Percentiles rank a stretch among this genome's conserved stretches.
phyloP scores from a whole-genome alignment of 371 early-diverging fungal genomes.

The Parasitella parasitica region DNA sequence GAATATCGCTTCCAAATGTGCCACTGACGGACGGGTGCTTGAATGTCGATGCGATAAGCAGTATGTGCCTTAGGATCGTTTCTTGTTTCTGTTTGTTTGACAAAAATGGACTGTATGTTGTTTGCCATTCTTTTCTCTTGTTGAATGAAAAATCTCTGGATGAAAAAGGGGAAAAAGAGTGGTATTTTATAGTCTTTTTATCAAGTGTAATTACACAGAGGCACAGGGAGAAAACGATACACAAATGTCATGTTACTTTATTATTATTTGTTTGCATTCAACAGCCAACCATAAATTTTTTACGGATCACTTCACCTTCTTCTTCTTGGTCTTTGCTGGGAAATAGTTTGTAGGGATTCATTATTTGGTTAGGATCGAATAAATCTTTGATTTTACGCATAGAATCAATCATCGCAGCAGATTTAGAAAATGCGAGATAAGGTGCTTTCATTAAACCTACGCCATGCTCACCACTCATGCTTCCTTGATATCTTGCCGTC shows the following conservation, averaged over 20 bases:
- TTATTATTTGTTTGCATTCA: constrained; percentile 2
- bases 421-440: constrained; percentile 56
- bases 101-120: constrained; percentile 62
- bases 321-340: constrained; percentile 19
- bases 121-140: constrained; percentile 13
- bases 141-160: constrained; percentile 7
- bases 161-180: background rate
- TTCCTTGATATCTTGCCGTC: constrained; percentile 38
- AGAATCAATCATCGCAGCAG: constrained; percentile 42
- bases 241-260: constrained; percentile 6
- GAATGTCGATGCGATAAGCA: constrained; percentile 69
- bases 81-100: constrained; percentile 61
- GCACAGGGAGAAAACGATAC: background rate
- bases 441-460: constrained; percentile 61
- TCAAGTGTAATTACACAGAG: background rate
- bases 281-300: constrained; percentile 23
- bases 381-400: constrained; percentile 70
- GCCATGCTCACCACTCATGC: constrained; percentile 70
- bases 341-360: constrained; percentile 80
- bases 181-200: background rate
- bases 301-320: constrained; percentile 30
- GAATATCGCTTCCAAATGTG: constrained; percentile 83
- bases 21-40: constrained; percentile 82
- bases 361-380: constrained; percentile 80
- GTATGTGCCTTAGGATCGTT: constrained; percentile 66